Evolutionary conservation across 2,329 filamentous ascomycete species (phyloP), one percentile per base, ranked within the genome.

Genomic region (Fusarium udum): DNA sequence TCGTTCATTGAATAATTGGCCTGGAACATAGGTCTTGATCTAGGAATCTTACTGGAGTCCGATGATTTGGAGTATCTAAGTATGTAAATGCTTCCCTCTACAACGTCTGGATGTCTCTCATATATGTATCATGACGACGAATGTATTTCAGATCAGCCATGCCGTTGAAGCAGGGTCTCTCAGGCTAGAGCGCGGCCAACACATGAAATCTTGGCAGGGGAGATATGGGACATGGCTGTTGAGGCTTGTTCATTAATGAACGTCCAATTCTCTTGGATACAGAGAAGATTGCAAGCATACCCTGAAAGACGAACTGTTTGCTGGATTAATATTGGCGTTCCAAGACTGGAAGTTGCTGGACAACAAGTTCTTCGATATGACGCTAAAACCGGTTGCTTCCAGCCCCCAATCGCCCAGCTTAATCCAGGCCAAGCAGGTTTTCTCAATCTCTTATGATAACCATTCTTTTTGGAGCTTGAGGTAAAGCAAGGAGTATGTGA

Each of bases 191-290:
- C 46, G 45, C 39, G 45, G 59, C 57, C 37, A 65, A 51, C 48
- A 57, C 51, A 46, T 62, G 32, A 32, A 64, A 58, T 61, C 62
- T 73, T 67, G 71, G 67, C 67, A 72, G 71, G 67, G 71, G 67
- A 68, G 55, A 61, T 34, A 53, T 53, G 55, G 71, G 37, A 59
- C 40, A 48, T 69, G 67, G 71, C 63, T 67, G 51, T 55, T 61
- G 59, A 72, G 67, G 58, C 58, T 60, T 51, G 31, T 36, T 56
- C 34, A 26, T 36, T 24, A 52, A 57, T 66, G 18, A 48, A 57
- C 61, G n/a, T 59, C 46, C 43, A 31, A 28, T 18, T 58, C 46
- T 56, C 48, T 71, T 45, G 42, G 31, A 36, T 31, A 20, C n/a
- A 45, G 31, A 69, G 28, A 34, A 55, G 42, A 60, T 70, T 31